Base-by-base conservation (phyloP, 768 basidiomycete genomes). In the Clitopilus passeckerianus region DNA sequence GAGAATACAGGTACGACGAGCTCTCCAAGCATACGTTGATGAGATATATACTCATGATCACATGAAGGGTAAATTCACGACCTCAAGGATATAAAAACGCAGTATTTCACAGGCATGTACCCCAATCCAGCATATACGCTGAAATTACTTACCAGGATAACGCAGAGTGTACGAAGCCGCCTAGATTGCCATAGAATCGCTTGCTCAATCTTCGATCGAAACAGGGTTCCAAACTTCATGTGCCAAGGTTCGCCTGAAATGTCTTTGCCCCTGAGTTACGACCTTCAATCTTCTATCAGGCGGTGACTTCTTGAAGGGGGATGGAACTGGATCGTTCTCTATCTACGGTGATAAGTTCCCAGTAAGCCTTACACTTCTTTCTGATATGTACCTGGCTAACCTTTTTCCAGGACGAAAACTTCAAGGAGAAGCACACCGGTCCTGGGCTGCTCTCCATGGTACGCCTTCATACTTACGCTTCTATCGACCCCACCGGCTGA, bases 301-400 rank as follows among this genome's bases (percentile, higher is more conserved):
- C 52, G 97, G 97, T 0, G 97, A 99, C 70, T 99, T 98, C 64
- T 65, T 95, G 64, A 95, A 95, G 61, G 86, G 87, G 2, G 97
- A 99, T 66, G 97, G 97, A 34, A 98, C 96, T 1, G 97, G 97
- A 0, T 86, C 89, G 0, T 95, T 95, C 74, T 96, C 93, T n/a
- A 93, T 99, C 63, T 98, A 97, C 66, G 96, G 96, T 23, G 90
- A 92, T 66, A 93, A 91, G 65, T 96, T 96, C 67, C 90, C 88
- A 0, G 95, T 95, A 46, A 60, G 85, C 75, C 15, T 16, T 20
- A 16, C 59, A 33, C 44, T 57, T 5, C 27, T 12, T 41, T 43
- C 22, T 43, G 37, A 33, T 10, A 18, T 0, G 30, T 52, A 7
- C 53, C 61, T 30, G 35, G 20, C 44, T 46, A 18, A 61, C 15